A percentile compares a stretch with the other conserved stretches of the same genome.
Conservation (phyloP, 345 rosid species). For the Cardamine chenopodiifolia region DNA sequence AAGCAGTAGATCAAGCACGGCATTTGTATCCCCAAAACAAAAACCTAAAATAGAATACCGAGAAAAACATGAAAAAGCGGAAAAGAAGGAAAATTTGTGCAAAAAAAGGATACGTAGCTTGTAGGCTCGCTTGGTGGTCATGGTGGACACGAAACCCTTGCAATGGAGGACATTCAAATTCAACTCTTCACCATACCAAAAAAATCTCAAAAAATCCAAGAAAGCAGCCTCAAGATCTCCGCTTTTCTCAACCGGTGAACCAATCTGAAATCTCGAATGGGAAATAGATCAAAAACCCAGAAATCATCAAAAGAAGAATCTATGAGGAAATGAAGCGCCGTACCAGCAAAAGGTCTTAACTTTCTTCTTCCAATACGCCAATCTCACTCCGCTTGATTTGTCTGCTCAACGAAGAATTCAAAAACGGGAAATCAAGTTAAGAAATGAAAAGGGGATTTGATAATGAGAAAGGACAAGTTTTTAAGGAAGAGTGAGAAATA, state of each 20-base stretch:
- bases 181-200: not conserved
- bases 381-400: not conserved
- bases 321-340: slow-evolving; percentile 11
- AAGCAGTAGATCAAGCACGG: slow-evolving; percentile 43
- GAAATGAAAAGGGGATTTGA: not conserved
- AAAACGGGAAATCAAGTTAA: not conserved
- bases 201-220: not conserved
- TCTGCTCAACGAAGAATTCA: not conserved
- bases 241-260: slow-evolving; percentile 2
- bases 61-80: slow-evolving; percentile 1
- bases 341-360: slow-evolving; percentile 25
- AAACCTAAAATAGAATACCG: slow-evolving; percentile 9
- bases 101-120: slow-evolving; percentile 90
- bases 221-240: slow-evolving; percentile 43
- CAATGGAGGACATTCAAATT: slow-evolving; percentile 48
- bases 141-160: slow-evolving; percentile 61
- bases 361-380: slow-evolving; percentile 10
- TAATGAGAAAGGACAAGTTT: slow-evolving; percentile 21
- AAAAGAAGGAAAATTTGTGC: not conserved
- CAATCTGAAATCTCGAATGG: slow-evolving; percentile 36
- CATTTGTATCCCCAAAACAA: slow-evolving; percentile 7
- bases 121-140: slow-evolving; percentile 97
- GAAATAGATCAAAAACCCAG: slow-evolving; percentile 25
- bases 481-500: not conserved
- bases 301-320: not conserved